Conservation (phyloP, 2,329 filamentous ascomycete genomes). For the Clathrospora elynae region DNA sequence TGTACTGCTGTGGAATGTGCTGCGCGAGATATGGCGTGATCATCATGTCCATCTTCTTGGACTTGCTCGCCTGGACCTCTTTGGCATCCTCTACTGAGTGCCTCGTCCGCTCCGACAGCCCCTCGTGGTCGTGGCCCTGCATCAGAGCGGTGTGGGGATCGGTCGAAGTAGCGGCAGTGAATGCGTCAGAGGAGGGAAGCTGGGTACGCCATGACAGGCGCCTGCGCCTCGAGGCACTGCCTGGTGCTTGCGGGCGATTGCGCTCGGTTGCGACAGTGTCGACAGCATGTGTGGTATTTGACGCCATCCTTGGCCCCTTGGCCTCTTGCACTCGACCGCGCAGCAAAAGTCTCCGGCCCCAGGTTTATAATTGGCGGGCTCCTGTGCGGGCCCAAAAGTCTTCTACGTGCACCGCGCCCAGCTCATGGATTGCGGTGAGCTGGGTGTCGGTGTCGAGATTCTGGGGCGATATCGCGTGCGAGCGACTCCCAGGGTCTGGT, state of each 20-base stretch:
- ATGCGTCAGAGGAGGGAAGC: conserved; percentile 19
- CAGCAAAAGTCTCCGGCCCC: neutral
- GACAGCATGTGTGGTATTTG: conserved; percentile 34
- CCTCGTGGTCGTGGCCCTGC: conserved; percentile 47
- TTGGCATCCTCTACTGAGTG: conserved; percentile 35
- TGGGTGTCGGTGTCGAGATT: conserved; percentile 25
- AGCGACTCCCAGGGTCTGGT: conserved; percentile 20
- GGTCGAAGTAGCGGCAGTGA: conserved; percentile 17
- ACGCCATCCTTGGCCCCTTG: conserved; percentile 26
- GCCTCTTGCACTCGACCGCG: conserved; percentile 4
- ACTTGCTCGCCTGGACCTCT: conserved; percentile 39
- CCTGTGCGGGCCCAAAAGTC: conserved; percentile 17
- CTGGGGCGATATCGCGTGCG: conserved; percentile 27
- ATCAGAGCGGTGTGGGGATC: conserved; percentile 44
- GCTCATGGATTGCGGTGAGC: conserved; percentile 20
- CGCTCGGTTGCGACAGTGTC: conserved; percentile 35
- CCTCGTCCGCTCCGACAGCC: conserved; percentile 36
- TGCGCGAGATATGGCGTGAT: conserved; percentile 87
- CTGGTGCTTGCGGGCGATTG: conserved; percentile 17
- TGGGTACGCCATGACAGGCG: conserved; percentile 40
- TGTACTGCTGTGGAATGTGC: conserved; percentile 89
- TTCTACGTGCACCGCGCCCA: conserved; percentile 14
- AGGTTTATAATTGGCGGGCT: conserved; percentile 1
- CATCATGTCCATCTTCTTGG: conserved; percentile 73
- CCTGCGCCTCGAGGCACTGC: conserved; percentile 26